Evolutionary conservation across 495 filamentous ascomycete species (phyloP).

Genomic region (Aspergillus conjunctus): DNA sequence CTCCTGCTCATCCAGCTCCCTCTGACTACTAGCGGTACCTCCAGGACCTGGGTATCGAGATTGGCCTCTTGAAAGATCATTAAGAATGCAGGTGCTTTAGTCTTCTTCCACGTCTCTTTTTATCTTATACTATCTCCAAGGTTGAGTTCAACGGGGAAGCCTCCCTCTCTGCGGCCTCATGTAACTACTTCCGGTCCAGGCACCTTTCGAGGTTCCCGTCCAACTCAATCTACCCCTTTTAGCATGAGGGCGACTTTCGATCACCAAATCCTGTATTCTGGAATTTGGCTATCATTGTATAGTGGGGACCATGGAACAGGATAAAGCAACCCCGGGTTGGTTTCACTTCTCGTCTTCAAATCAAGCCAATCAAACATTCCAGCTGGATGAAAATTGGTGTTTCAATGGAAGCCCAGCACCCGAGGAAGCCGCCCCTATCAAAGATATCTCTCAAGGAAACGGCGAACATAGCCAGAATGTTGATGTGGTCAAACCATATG

Average conservation of each 20-base stretch:
- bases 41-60: too few species aligned
- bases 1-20: too few species aligned
- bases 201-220: neutral
- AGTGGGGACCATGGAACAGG: neutral
- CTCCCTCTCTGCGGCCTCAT: neutral
- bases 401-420: neutral
- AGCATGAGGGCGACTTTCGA: neutral
- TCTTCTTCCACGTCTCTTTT: neutral
- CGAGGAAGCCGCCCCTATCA: slow-evolving; percentile 1
- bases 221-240: neutral
- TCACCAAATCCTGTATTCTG: neutral
- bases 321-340: neutral
- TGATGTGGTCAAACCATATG: slow-evolving; percentile 42
- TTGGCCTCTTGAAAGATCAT: too few species aligned
- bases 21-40: too few species aligned
- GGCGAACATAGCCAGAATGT: slow-evolving; percentile 12
- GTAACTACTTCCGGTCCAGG: neutral
- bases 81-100: neutral
- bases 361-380: neutral
- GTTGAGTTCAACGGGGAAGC: too few species aligned
- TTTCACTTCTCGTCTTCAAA: neutral
- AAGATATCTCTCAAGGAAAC: slow-evolving; percentile 1
- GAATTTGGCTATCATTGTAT: neutral
- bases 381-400: neutral
- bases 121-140: too few species aligned